Evolutionary conservation across 345 rosid genomes (phyloP), one percentile per base, ranked within the genome.

Genomic region (Eucalyptus virginea): DNA sequence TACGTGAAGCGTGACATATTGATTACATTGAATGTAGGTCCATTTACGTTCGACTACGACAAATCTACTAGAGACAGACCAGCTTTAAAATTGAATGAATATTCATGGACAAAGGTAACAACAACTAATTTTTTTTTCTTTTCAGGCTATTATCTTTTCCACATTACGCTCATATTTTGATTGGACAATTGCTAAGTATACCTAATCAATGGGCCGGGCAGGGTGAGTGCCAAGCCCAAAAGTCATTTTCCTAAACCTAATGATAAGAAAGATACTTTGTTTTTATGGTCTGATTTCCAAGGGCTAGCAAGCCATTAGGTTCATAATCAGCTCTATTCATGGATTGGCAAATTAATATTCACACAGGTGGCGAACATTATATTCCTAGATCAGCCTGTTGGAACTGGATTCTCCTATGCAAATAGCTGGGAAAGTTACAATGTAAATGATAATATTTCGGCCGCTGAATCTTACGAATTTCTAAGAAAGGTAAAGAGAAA

Each of bases 351-450:
- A 7, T 45, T 45, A 45, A 69, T 32, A 3, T 17, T 4, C 2
- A 32, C 24, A 34, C 56, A 91, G 94, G 90, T 91, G 88, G 91
- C 93, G 45, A 93, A 67, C 13, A 48, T 93, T 6, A 90, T 93
- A 54, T 93, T 92, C 48, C 42, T 93, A 86, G 94, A 92, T 45
- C 51, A 91, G 50, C 94, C 94, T 1, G 92, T 88, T 10, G 94
- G 94, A 6, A 89, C 93, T 13, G 94, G 93, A 58, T 92, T 93
- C 88, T 93, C 93, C 5, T 93, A 92, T 26, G 88, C 93, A 23
- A 93, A 88, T 3, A 92, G 87, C 12, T 86, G 47, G 88, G 42
- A 86, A 47, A 91, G 88, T 2, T 89, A 90, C 47, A 10, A 87
- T 3, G 6, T 28, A 6, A 87, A 48, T 19, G 93, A 92, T 32